Conservation (phyloP, 768 basidiomycete species). For the Mrakia blollopis region DNA sequence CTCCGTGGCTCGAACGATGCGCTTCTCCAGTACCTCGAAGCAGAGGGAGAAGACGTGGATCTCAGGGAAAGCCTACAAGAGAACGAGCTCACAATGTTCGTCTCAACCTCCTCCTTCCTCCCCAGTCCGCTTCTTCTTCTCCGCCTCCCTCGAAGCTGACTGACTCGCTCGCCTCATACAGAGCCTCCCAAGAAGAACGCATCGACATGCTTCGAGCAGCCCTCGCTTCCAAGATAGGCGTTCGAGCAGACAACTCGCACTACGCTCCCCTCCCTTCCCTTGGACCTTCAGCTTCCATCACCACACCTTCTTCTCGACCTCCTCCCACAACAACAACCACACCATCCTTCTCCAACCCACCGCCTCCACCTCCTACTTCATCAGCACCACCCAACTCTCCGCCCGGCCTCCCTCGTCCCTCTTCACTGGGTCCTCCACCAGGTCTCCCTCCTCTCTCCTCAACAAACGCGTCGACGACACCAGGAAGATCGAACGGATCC, state of each 20-base stretch:
- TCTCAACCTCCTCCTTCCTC: conserved; percentile 16
- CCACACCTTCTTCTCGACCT: not conserved
- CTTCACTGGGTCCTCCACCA: conserved; percentile 1
- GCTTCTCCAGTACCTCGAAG: conserved; percentile 48
- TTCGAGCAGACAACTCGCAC: conserved; percentile 49
- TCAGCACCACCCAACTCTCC: not conserved
- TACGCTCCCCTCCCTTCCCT: conserved; percentile 42
- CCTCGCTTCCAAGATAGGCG: conserved; percentile 57
- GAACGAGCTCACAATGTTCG: conserved; percentile 66
- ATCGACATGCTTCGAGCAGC: conserved; percentile 64
- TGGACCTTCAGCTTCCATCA: not conserved
- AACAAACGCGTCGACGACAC: not conserved
- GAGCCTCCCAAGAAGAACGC: conserved; percentile 73
- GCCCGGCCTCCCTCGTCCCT: conserved; percentile 1
- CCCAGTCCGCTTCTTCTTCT: not conserved
- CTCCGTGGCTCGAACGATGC: conserved; percentile 57
- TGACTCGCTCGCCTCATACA: conserved; percentile 40
- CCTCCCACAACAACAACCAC: not conserved
- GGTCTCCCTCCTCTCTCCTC: not conserved
- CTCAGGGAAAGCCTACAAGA: conserved; percentile 60
- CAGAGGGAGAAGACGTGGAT: conserved; percentile 54
- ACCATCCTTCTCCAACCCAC: not conserved
- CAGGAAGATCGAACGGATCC: not conserved
- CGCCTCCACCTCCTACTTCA: not conserved
- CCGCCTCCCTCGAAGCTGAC: not conserved